These are phyloP conservation scores for Boletus bicolor DNA, from an alignment of 768 basidiomycete genomes.

Conservation along the genomic window DNA sequence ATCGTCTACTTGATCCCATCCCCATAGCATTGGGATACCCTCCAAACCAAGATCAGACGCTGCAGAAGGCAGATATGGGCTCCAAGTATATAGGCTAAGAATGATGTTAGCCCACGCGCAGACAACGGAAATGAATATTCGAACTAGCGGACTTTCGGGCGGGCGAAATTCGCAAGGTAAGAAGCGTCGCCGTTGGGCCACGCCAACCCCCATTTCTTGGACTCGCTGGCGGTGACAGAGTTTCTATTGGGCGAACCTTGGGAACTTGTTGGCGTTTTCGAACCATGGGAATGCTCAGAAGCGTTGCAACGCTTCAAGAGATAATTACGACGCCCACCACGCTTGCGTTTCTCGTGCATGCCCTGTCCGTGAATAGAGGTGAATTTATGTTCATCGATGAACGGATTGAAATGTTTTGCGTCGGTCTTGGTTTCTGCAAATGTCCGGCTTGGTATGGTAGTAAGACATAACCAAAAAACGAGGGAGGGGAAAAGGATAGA, in stretches of 20 bases:
- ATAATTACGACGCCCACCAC: constrained; percentile 12
- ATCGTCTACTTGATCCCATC: constrained; percentile 44
- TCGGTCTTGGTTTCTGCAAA: background rate
- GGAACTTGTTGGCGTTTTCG: background rate
- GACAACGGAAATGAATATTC: constrained; percentile 12
- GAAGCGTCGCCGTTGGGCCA: constrained; percentile 60
- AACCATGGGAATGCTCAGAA: constrained; percentile 5
- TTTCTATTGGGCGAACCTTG: background rate
- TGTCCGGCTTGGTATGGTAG: background rate
- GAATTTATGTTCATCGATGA: background rate
- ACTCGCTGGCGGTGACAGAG: background rate
- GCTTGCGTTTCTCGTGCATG: constrained; percentile 15
- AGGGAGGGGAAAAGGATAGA: constrained; percentile 7
- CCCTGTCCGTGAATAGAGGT: background rate
- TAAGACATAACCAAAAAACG: constrained; percentile 10
- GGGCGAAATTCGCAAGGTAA: constrained; percentile 50
- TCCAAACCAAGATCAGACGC: constrained; percentile 47
- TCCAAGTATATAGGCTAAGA: constrained; percentile 66
- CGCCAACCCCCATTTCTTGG: constrained; percentile 58
- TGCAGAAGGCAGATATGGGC: constrained; percentile 43
- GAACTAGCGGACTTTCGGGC: constrained; percentile 43
- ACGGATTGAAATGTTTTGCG: background rate
- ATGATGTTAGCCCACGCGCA: background rate
- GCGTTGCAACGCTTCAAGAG: constrained; percentile 18
- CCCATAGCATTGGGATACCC: constrained; percentile 74